Conservation (phyloP, 768 basidiomycete species). For the Tylopilus vinaceipallidus region DNA sequence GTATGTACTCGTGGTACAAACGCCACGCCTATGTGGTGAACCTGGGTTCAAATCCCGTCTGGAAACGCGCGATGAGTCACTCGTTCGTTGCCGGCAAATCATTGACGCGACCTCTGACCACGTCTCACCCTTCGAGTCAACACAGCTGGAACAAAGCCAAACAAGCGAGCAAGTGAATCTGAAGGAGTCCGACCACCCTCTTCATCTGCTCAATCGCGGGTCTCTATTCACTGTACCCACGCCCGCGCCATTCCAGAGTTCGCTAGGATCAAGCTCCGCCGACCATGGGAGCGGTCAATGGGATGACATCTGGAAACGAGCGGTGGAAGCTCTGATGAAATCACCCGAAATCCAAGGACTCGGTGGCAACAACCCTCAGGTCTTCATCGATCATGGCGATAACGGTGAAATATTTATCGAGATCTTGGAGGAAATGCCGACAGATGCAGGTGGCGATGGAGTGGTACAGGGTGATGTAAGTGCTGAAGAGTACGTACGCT, state of each 20-base stretch:
- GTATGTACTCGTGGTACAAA: constrained; percentile 92
- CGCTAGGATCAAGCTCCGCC: constrained; percentile 15
- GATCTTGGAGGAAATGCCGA: constrained; percentile 44
- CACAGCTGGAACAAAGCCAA: constrained; percentile 31
- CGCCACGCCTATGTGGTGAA: constrained; percentile 89
- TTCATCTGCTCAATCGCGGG: constrained; percentile 49
- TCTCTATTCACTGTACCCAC: constrained; percentile 45
- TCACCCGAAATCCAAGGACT: constrained; percentile 30
- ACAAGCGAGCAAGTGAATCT: constrained; percentile 33
- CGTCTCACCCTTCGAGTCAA: constrained; percentile 24
- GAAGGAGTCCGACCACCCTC: constrained; percentile 55
- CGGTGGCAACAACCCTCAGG: constrained; percentile 31
- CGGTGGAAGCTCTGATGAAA: constrained; percentile 29
- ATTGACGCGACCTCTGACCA: constrained; percentile 33
- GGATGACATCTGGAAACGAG: constrained; percentile 29
- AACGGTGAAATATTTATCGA: constrained; percentile 43
- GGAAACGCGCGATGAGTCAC: constrained; percentile 62
- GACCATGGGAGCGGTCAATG: constrained; percentile 17
- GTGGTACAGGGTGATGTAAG: constrained; percentile 29
- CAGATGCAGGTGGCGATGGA: constrained; percentile 30
- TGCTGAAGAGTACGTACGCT: constrained; percentile 39
- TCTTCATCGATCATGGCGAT: constrained; percentile 42
- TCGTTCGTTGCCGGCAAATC: constrained; percentile 79
- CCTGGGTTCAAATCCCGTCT: constrained; percentile 85
- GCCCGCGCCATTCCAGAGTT: constrained; percentile 14